Percentiles rank a stretch among this genome's conserved stretches.
Conservation (phyloP, 208 protist genomes). For the Leishmania guyanensis region DNA sequence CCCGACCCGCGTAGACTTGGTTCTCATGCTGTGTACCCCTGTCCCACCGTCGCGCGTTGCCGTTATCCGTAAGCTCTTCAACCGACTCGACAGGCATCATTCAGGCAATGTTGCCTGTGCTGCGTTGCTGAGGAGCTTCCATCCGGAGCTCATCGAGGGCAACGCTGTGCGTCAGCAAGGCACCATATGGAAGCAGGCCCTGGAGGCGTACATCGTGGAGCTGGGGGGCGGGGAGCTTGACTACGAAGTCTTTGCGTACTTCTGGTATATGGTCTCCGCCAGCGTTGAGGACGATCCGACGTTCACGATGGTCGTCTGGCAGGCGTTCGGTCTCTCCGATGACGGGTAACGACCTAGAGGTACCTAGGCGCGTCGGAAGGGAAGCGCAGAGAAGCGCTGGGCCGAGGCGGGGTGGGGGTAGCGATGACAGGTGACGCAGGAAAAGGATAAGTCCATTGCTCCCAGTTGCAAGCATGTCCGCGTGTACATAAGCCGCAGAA, state of each 20-base stretch:
- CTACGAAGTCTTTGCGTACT: constrained; percentile 73
- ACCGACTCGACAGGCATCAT: constrained; percentile 35
- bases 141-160: constrained; percentile 49
- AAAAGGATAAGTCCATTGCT: neutral
- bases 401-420: neutral
- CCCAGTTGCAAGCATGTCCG: neutral
- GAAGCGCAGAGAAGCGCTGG: neutral
- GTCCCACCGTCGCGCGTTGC: constrained; percentile 59
- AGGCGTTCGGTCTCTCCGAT: constrained; percentile 72
- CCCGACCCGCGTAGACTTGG: constrained; percentile 52
- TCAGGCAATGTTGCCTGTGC: constrained; percentile 16
- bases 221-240: constrained; percentile 39
- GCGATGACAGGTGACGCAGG: neutral
- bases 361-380: neutral
- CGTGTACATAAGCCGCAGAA: neutral
- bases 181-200: constrained; percentile 42
- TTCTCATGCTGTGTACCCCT: constrained; percentile 51
- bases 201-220: constrained; percentile 44
- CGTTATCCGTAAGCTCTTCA: constrained; percentile 67
- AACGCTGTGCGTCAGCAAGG: constrained; percentile 35
- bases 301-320: constrained; percentile 84
- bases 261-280: constrained; percentile 76
- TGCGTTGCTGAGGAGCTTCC: constrained; percentile 41
- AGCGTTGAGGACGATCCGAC: constrained; percentile 77
- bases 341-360: neutral